A percentile compares a stretch with the other conserved stretches of the same genome.
These are phyloP conservation scores for Penicillium silybi DNA, from an alignment of 495 filamentous ascomycete species.

Conservation along the genomic window DNA sequence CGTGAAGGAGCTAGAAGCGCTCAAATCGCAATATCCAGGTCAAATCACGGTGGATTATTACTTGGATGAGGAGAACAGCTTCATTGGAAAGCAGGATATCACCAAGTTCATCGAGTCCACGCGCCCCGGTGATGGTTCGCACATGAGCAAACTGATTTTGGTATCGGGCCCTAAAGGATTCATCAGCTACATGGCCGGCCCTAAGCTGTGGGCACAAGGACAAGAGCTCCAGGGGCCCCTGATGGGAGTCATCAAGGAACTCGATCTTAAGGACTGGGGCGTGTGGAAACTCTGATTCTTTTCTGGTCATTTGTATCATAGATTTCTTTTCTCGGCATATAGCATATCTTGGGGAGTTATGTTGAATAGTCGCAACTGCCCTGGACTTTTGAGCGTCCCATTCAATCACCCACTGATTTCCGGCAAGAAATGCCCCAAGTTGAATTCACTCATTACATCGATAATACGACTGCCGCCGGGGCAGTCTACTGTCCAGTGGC, in stretches of 20 bases:
- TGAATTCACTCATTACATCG: slow-evolving; percentile 8
- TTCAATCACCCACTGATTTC: slow-evolving; percentile 9
- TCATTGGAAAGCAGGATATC: slow-evolving; percentile 54
- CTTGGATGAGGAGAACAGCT: slow-evolving; percentile 70
- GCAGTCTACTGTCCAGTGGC: slow-evolving; percentile 29
- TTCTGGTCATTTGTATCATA: slow-evolving; percentile 19
- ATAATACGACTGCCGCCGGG: not conserved
- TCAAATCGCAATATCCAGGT: slow-evolving; percentile 52
- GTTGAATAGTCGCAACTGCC: slow-evolving; percentile 25
- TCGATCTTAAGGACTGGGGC: slow-evolving; percentile 53
- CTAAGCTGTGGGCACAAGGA: slow-evolving; percentile 68
- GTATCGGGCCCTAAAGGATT: slow-evolving; percentile 91
- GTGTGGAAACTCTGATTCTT: slow-evolving; percentile 56
- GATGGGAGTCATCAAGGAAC: slow-evolving; percentile 50
- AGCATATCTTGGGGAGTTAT: slow-evolving; percentile 21
- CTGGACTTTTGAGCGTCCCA: slow-evolving; percentile 8
- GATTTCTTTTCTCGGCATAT: slow-evolving; percentile 17
- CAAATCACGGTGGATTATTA: slow-evolving; percentile 65
- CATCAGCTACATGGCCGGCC: slow-evolving; percentile 70
- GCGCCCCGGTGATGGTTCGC: slow-evolving; percentile 9
- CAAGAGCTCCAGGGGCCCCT: slow-evolving; percentile 67
- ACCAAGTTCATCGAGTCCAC: slow-evolving; percentile 26
- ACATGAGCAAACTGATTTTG: slow-evolving; percentile 59
- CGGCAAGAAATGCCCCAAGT: slow-evolving; percentile 10
- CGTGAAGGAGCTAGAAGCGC: slow-evolving; percentile 56